Evolutionary conservation across 257 asterid genomes (phyloP), one percentile per base, ranked within the genome.

Genomic region (Thymus mandschuricus): DNA sequence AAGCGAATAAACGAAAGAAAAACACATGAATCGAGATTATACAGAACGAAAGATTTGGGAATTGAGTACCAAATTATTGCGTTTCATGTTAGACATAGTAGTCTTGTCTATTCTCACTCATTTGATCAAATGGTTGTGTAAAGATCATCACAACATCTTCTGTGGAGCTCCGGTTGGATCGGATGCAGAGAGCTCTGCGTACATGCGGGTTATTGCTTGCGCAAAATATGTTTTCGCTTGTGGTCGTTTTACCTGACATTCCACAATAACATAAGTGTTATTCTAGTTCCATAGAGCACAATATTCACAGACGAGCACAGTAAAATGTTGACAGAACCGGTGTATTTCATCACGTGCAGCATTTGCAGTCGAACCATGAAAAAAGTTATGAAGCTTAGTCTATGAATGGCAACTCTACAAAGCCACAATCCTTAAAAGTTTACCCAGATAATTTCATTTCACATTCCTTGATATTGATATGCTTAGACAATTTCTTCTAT

Each of bases 181-280:
- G 40, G 92, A 80, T 21, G 86, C 69, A 0, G 92, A 70, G 61
- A 92, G 89, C 79, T 85, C 92, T 0, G 82, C 43, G 49, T 92
- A 92, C 97, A 92, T 90, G 9, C 73, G 81, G 10, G 91, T 61
- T 72, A 92, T 87, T 67, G 87, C 95, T 78, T 87, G 82, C n/a
- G 87, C 86, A n/a, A 81, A 92, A 70, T 88, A 90, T 6, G 83
- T 86, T 80, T 90, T 88, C 0, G 98, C 98, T 78, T 90, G 96
- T 29, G 98, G 89, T 70, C 98, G 87, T 85, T 90, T 92, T 41
- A 92, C 41, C 97, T 90, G 86, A 35, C 11, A 51, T 70, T 15
- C 56, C n/a, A 46, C 49, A 66, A 76, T 43, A 45, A 40, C 15
- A 78, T 67, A 27, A 9, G 8, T 3, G 4, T 10, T 28, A 2